These are phyloP conservation scores for Megacollybia marginata DNA, from an alignment of 768 basidiomycete species.

Conservation along the genomic window DNA sequence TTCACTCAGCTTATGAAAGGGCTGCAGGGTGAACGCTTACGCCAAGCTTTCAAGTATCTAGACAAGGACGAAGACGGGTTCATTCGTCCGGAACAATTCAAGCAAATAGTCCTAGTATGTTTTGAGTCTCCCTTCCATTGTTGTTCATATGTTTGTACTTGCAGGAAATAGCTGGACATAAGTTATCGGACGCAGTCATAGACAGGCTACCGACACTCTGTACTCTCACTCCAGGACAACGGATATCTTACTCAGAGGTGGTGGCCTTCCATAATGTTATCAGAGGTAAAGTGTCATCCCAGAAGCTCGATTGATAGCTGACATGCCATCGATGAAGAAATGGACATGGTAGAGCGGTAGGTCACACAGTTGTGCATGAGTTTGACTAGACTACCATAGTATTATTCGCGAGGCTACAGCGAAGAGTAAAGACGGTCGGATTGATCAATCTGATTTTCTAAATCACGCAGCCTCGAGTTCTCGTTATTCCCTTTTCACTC, in stretches of 20 bases:
- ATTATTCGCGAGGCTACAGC: slow-evolving; percentile 87
- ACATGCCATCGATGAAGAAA: slow-evolving; percentile 41
- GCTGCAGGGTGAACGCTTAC: slow-evolving; percentile 92
- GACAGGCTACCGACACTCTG: slow-evolving; percentile 90
- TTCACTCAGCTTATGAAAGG: slow-evolving; percentile 99
- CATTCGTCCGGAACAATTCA: slow-evolving; percentile 90
- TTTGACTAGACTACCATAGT: slow-evolving; percentile 25
- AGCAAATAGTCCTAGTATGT: slow-evolving; percentile 86
- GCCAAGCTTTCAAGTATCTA: slow-evolving; percentile 91
- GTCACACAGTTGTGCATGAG: background rate
- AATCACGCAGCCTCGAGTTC: slow-evolving; percentile 81
- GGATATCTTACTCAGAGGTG: slow-evolving; percentile 95
- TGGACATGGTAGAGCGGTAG: slow-evolving; percentile 93
- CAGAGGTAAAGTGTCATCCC: slow-evolving; percentile 48
- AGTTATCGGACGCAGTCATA: slow-evolving; percentile 89
- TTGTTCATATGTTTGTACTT: background rate
- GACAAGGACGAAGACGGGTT: slow-evolving; percentile 90
- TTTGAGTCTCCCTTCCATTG: background rate
- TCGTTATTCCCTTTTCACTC: slow-evolving; percentile 92
- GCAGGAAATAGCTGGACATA: slow-evolving; percentile 95
- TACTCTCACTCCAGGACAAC: slow-evolving; percentile 79
- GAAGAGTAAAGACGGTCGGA: slow-evolving; percentile 90
- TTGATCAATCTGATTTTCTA: slow-evolving; percentile 93
- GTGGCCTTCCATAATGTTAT: slow-evolving; percentile 96
- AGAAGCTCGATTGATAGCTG: background rate